Percentiles rank a stretch among this genome's conserved stretches.
Conservation (phyloP, 306 rosid genomes). For the Luffa aegyptiaca region DNA sequence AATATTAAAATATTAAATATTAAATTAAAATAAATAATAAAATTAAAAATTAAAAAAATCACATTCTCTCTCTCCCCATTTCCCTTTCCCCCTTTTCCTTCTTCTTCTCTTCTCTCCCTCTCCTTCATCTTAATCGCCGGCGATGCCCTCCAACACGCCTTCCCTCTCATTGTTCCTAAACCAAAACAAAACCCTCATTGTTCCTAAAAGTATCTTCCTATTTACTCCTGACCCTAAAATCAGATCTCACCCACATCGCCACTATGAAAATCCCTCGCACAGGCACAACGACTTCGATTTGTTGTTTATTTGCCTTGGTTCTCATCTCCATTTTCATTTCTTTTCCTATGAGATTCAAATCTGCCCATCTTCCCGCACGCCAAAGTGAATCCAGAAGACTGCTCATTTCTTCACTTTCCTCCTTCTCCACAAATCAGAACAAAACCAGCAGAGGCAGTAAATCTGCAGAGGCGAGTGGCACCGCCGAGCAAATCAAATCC, state of each 20-base stretch:
- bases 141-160: too few species aligned
- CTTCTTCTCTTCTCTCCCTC: too few species aligned
- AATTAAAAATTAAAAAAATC: too few species aligned
- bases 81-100: too few species aligned
- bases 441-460: neutral
- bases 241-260: neutral
- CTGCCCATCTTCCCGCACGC: neutral
- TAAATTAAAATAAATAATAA: too few species aligned
- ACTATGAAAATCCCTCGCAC: neutral
- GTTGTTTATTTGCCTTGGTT: neutral
- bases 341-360: neutral
- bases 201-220: too few species aligned
- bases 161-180: too few species aligned
- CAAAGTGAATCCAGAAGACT: neutral
- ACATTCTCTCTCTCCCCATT: too few species aligned
- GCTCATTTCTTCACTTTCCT: conserved; percentile 1
- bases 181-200: too few species aligned
- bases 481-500: conserved; percentile 3
- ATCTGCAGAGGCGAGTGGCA: neutral
- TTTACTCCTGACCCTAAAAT: too few species aligned
- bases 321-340: neutral
- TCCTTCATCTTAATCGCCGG: too few species aligned
- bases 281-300: neutral
- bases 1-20: too few species aligned
- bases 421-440: neutral